Evolutionary conservation across 139 green algal genomes (phyloP), one percentile per base, ranked within the genome.

Genomic region (Monoraphidium neglectum): DNA sequence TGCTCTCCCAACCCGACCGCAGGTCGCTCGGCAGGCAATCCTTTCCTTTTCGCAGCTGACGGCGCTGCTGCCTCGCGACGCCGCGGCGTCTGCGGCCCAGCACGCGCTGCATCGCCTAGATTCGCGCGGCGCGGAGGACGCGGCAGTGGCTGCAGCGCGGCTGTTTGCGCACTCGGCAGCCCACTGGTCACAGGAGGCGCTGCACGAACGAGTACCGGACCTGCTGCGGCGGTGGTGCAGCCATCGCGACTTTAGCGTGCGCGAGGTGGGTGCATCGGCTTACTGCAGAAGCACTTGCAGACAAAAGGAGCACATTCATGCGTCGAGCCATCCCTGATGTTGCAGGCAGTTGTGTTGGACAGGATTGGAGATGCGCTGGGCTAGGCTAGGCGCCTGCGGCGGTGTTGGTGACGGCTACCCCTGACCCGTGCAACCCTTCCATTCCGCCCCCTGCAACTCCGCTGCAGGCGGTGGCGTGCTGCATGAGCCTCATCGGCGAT

Each of bases 241-340:
- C 28, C 75, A 80, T 53, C 53, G 75, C 21, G 65, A 75, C 30
- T 80, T 80, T 21, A n/a, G 28, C 38, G 66, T 80, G 13, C 54
- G 75, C 10, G 75, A 80, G 75, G 74, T 71, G 61, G 6, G 60
- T 21, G 47, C 57, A 33, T 15, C 57, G 18, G 13, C 15, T 15
- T 8, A 63, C 24, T 21, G 18, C 56, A n/a, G 56, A 21, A 32
- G 60, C 24, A 37, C 30, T 18, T 6, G 30, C 60, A 40, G 28
- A n/a, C n/a, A n/a, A n/a, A n/a, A n/a, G n/a, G n/a, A n/a, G n/a
- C n/a, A n/a, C n/a, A n/a, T n/a, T n/a, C n/a, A n/a, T n/a, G n/a
- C n/a, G n/a, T n/a, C n/a, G 30, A 37, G 60, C 26, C 10, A 46
- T 67, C n/a, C 32, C 16, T 67, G 60, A 28, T 46, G 60, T 6